A percentile compares a stretch with the other conserved stretches of the same genome.
phyloP scores from a whole-genome alignment of 768 basidiomycete species.

The Leccinum subgranulosum region DNA sequence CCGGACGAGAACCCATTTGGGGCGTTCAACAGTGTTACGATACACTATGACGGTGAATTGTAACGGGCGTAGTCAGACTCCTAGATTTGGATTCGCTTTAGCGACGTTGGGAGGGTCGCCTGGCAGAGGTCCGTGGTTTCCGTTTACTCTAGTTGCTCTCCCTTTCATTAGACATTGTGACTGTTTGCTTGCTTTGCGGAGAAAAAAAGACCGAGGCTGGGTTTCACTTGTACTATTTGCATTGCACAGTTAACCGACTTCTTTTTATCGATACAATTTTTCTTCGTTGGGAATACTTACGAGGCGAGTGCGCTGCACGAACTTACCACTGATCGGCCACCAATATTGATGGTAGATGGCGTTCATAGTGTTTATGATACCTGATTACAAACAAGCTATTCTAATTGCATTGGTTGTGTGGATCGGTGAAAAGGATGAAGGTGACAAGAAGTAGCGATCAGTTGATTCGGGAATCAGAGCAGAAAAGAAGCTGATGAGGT shows the following conservation, averaged over 20 bases:
- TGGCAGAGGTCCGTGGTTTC: conserved; percentile 21
- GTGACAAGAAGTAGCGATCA: conserved; percentile 12
- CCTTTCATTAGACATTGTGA: conserved; percentile 18
- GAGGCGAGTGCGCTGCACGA: conserved; percentile 15
- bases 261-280: conserved; percentile 16
- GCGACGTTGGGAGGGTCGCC: not conserved
- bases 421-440: conserved; percentile 1
- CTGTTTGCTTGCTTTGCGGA: conserved; percentile 21
- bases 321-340: conserved; percentile 19
- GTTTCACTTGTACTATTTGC: conserved; percentile 35
- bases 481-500: conserved; percentile 19
- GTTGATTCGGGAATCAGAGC: conserved; percentile 11
- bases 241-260: conserved; percentile 24
- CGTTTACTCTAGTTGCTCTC: conserved; percentile 1
- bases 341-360: conserved; percentile 11
- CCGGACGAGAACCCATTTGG: conserved; percentile 72
- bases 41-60: conserved; percentile 76
- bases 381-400: conserved; percentile 29
- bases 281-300: conserved; percentile 23
- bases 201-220: conserved; percentile 8
- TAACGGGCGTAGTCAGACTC: conserved; percentile 14
- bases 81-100: conserved; percentile 4
- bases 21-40: conserved; percentile 86
- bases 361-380: conserved; percentile 31
- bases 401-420: conserved; percentile 20